A percentile compares a stretch with the other conserved stretches of the same genome.
Conservation (phyloP, 768 basidiomycete genomes). For the Pilatotrama ljubarskyi region DNA sequence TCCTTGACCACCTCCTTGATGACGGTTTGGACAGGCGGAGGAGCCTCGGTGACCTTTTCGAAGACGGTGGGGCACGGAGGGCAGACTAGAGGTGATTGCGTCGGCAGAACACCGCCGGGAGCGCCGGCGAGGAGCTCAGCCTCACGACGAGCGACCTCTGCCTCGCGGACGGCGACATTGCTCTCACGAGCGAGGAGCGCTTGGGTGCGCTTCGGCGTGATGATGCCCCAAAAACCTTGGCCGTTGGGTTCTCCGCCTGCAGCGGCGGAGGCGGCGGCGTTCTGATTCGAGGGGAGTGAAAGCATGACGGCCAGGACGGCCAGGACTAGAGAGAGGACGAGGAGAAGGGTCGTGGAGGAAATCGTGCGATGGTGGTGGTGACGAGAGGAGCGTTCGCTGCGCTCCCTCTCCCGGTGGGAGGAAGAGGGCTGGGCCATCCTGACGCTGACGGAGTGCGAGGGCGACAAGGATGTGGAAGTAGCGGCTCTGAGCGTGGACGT, state of each 20-base stretch:
- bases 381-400: conserved; percentile 56
- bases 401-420: conserved; percentile 67
- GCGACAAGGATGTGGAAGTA: conserved; percentile 76
- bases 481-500: conserved; percentile 65
- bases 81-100: conserved; percentile 53
- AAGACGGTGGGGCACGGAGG: conserved; percentile 58
- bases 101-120: conserved; percentile 72
- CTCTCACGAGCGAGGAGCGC: conserved; percentile 78
- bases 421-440: conserved; percentile 90
- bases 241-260: conserved; percentile 38
- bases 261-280: conserved; percentile 28
- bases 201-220: conserved; percentile 82
- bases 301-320: conserved; percentile 92
- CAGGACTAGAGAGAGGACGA: conserved; percentile 81
- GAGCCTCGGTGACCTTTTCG: conserved; percentile 53
- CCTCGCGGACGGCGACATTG: conserved; percentile 78
- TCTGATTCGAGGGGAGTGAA: conserved; percentile 62
- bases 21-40: conserved; percentile 67
- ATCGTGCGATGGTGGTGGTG: conserved; percentile 84
- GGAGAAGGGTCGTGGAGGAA: conserved; percentile 84
- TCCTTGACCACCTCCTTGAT: conserved; percentile 89
- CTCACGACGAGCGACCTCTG: conserved; percentile 86
- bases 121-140: conserved; percentile 83
- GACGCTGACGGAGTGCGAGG: conserved; percentile 61
- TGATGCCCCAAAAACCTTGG: conserved; percentile 65